These are phyloP conservation scores for Capsicum baccatum DNA, from an alignment of 257 asterid species.

Conservation along the genomic window DNA sequence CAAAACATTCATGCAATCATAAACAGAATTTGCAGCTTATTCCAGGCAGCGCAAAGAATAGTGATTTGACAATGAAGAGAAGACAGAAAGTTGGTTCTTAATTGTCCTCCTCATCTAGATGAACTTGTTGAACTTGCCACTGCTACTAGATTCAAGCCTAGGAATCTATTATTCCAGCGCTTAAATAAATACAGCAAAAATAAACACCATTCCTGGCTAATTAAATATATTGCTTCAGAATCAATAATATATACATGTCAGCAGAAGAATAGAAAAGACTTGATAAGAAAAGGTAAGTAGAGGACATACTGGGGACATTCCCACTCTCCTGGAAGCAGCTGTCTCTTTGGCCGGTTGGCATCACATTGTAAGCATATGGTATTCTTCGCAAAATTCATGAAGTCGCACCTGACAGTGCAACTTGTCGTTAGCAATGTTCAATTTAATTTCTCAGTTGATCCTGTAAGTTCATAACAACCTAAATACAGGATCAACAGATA, in stretches of 20 bases:
- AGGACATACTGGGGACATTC: constrained; percentile 87
- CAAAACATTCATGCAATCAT: neutral
- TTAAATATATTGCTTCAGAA: neutral
- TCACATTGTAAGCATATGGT: constrained; percentile 90
- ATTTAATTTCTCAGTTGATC: neutral
- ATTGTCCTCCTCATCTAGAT: neutral
- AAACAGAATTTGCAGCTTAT: neutral
- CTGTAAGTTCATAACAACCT: constrained; percentile 15
- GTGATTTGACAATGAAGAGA: constrained; percentile 19
- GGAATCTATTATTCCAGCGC: neutral
- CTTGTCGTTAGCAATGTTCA: neutral
- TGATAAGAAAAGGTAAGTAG: neutral
- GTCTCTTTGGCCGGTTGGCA: constrained; percentile 95
- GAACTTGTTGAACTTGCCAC: neutral
- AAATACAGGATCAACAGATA: constrained; percentile 20
- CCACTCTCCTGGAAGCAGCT: constrained; percentile 99
- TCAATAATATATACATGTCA: constrained; percentile 10
- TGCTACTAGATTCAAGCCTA: constrained; percentile 18
- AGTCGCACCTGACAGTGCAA: constrained; percentile 74
- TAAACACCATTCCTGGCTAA: neutral
- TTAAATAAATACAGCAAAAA: neutral
- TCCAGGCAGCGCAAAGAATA: neutral
- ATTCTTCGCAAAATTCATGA: constrained; percentile 97
- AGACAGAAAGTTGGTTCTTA: neutral
- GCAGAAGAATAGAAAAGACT: neutral